Evolutionary conservation across 352 stramenopile species (phyloP), one percentile per base, ranked within the genome.

Genomic region (Phytophthora megakarya): DNA sequence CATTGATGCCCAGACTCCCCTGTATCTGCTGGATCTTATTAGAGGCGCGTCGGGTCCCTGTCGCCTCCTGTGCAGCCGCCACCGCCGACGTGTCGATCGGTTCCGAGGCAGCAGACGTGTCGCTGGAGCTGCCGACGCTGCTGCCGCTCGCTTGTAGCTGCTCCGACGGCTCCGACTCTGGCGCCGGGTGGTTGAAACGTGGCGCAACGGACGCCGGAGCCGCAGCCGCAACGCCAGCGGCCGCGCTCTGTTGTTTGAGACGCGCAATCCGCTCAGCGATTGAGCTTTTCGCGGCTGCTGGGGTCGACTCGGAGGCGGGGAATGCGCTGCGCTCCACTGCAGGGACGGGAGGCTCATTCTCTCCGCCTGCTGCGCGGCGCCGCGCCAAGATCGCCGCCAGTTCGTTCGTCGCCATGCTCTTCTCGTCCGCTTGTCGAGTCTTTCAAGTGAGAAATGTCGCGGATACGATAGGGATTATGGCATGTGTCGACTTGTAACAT

Each of bases 191-290:
- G 44, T 61, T 76, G 42, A 76, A 67, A 21, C 61, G 61, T 40
- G 76, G 65, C 12, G 60, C 50, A 7, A 65, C 40, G 3, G 73
- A 52, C 52, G 51, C 59, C n/a, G 70, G 60, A 37, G 67, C 52
- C 12, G 71, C 69, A 5, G 61, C 40, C 19, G 66, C 53, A 1
- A 70, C 70, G n/a, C 50, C 67, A 2, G 77, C 71, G 0, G 61
- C 76, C 25, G 77, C 80, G 23, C 80, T 87, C 40, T 93, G 84
- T 52, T 86, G 67, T 59, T 93, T 86, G 0, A 93, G 66, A 26
- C 80, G 74, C 49, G 84, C 84, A 53, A 93, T 93, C 25, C 84
- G 84, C 60, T 93, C 84, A 4, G 84, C 84, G 54, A 93, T 90
- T 22, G 81, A 92, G 44, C 66, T 80, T 33, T 60, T 75, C 19